Percentiles rank a stretch among this genome's conserved stretches.
Evolutionary conservation across 768 basidiomycete genomes (phyloP).

Genomic region (Brasilioporus rufonigricans): DNA sequence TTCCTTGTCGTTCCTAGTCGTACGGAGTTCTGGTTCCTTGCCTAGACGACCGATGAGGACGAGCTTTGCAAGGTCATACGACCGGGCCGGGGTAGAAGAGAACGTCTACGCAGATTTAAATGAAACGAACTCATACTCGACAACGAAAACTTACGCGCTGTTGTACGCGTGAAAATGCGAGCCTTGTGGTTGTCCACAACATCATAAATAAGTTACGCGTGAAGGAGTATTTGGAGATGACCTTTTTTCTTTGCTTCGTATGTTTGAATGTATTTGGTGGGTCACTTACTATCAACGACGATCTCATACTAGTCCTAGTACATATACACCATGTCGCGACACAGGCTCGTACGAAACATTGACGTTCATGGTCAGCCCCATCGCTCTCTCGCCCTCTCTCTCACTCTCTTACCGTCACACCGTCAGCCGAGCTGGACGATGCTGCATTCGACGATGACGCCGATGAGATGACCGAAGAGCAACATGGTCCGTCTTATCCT

Average conservation of each 20-base stretch:
- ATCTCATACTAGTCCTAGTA: conserved; percentile 6
- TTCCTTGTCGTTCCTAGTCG: conserved; percentile 73
- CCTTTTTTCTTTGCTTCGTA: neutral
- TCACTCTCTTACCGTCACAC: neutral
- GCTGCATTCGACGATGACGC: conserved; percentile 73
- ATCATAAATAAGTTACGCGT: conserved; percentile 44
- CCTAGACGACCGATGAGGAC: conserved; percentile 73
- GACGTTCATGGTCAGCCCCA: conserved; percentile 61
- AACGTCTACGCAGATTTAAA: conserved; percentile 47
- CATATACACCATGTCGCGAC: conserved; percentile 71
- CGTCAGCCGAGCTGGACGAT: conserved; percentile 83
- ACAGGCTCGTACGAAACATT: conserved; percentile 84
- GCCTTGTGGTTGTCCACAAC: conserved; percentile 49
- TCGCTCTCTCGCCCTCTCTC: neutral
- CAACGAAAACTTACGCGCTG: conserved; percentile 45
- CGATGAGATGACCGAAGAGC: conserved; percentile 79
- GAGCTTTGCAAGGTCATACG: conserved; percentile 70
- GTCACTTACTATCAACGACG: neutral
- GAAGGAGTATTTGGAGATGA: neutral
- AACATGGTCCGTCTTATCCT: conserved; percentile 56
- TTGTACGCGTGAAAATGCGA: conserved; percentile 37
- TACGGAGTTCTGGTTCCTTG: conserved; percentile 66
- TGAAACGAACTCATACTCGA: neutral
- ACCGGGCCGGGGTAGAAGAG: conserved; percentile 53
- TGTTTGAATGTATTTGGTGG: conserved; percentile 22